phyloP scores from a whole-genome alignment of 208 protist genomes.

The Crithidia thermophila region DNA sequence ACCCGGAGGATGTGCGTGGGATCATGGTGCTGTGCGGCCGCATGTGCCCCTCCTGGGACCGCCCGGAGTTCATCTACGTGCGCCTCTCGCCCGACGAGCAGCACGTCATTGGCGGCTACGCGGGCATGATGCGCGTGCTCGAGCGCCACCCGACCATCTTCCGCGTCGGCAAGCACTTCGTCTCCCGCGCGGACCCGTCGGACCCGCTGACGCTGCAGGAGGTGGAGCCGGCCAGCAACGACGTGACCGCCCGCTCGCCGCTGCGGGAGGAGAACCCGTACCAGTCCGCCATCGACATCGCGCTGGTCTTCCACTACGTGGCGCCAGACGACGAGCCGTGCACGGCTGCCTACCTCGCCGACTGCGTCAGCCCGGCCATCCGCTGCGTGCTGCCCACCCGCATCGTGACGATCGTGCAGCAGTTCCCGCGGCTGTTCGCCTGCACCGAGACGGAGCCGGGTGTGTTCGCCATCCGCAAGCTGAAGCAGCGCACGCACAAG shows the following conservation, averaged over 20 bases:
- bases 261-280: constrained; percentile 85
- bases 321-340: constrained; percentile 64
- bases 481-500: constrained; percentile 18
- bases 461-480: constrained; percentile 70
- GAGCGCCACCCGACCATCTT: constrained; percentile 73
- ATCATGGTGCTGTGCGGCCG: constrained; percentile 59
- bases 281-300: constrained; percentile 52
- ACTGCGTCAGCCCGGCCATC: constrained; percentile 82
- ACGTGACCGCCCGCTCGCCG: constrained; percentile 44
- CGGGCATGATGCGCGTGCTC: constrained; percentile 59
- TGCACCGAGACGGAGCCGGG: constrained; percentile 80
- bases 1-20: constrained; percentile 68
- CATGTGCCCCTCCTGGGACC: constrained; percentile 73
- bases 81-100: constrained; percentile 55
- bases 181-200: constrained; percentile 74
- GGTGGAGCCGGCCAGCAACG: constrained; percentile 48
- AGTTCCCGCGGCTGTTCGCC: constrained; percentile 73
- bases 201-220: constrained; percentile 53
- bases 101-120: constrained; percentile 58
- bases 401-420: constrained; percentile 64
- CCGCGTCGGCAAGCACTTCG: constrained; percentile 62
- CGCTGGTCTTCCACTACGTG: constrained; percentile 83
- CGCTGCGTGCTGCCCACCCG: constrained; percentile 71
- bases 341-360: constrained; percentile 60
- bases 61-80: constrained; percentile 84